Percentiles rank a stretch among this genome's conserved stretches.
These are phyloP conservation scores for Marchantia polymorpha DNA, from an alignment of 225 moss, liverwort and hornwort species.

Conservation along the genomic window DNA sequence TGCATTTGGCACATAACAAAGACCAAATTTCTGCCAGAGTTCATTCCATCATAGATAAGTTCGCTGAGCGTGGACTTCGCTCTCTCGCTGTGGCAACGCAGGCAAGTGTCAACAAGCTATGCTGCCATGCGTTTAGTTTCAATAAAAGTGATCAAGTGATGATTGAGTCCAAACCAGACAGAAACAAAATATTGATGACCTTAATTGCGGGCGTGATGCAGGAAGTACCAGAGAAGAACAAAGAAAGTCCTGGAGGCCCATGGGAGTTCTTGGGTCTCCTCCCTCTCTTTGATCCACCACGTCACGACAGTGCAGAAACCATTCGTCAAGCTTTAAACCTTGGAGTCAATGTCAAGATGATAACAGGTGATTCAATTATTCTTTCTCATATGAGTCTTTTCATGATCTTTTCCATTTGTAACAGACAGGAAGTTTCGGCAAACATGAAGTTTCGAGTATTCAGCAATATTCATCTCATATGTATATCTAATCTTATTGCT, in stretches of 20 bases:
- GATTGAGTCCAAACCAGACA: too few species aligned
- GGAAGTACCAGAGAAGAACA: conserved; percentile 37
- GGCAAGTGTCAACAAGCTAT: conserved; percentile 17
- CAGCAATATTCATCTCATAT: too few species aligned
- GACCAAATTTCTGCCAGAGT: conserved; percentile 22
- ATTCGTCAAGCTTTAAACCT: conserved; percentile 43
- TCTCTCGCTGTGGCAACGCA: conserved; percentile 42
- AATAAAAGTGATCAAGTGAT: too few species aligned
- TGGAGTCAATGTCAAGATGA: conserved; percentile 52
- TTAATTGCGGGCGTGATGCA: conserved; percentile 1
- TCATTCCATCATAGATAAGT: conserved; percentile 42
- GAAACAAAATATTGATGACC: not conserved
- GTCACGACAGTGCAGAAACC: conserved; percentile 50
- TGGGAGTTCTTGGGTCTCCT: conserved; percentile 44
- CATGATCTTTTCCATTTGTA: too few species aligned
- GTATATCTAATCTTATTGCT: too few species aligned
- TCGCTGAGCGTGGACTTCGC: conserved; percentile 47
- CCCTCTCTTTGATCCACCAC: conserved; percentile 45
- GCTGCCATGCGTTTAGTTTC: not conserved
- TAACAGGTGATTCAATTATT: conserved; percentile 27
- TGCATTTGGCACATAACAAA: conserved; percentile 37
- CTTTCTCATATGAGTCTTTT: not conserved
- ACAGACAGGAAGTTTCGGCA: too few species aligned
- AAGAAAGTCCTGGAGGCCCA: conserved; percentile 39
- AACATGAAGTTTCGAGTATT: too few species aligned